phyloP scores from a whole-genome alignment of 306 rosid species.

The Gillenia trifoliata region DNA sequence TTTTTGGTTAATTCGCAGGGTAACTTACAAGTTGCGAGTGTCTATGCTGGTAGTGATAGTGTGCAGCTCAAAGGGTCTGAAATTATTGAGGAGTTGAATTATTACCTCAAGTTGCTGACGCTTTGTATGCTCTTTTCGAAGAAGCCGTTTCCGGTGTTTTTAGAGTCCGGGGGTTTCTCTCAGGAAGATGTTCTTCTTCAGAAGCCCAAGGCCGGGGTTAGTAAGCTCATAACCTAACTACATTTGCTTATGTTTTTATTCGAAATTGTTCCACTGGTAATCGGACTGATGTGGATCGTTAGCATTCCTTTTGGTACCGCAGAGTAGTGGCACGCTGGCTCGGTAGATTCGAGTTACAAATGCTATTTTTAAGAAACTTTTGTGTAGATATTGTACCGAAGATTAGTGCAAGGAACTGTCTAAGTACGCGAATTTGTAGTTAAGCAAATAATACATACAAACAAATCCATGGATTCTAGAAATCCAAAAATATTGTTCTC shows the following conservation, averaged over 20 bases:
- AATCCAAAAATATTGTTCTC: not conserved
- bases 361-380: too few relatives aligned
- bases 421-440: not conserved
- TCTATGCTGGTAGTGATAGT: constrained; percentile 72
- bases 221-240: constrained; percentile 3
- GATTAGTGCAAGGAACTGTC: not conserved
- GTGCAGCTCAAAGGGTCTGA: constrained; percentile 69
- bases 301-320: not conserved
- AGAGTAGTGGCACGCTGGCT: not conserved
- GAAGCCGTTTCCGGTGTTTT: constrained; percentile 87
- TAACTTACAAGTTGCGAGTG: constrained; percentile 78
- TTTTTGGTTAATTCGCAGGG: constrained; percentile 42
- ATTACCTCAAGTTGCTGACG: constrained; percentile 65
- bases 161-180: constrained; percentile 77
- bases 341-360: too few relatives aligned
- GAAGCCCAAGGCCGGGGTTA: constrained; percentile 95
- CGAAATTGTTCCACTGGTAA: not conserved
- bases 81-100: constrained; percentile 63
- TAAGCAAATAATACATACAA: not conserved
- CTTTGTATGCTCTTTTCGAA: constrained; percentile 78
- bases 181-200: constrained; percentile 79
- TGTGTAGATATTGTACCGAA: not conserved
- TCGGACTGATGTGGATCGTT: not conserved
- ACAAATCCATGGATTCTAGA: not conserved
- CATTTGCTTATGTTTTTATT: not conserved